Conservation (phyloP, 352 stramenopile genomes). For the Globisporangium cylindrosporum region DNA sequence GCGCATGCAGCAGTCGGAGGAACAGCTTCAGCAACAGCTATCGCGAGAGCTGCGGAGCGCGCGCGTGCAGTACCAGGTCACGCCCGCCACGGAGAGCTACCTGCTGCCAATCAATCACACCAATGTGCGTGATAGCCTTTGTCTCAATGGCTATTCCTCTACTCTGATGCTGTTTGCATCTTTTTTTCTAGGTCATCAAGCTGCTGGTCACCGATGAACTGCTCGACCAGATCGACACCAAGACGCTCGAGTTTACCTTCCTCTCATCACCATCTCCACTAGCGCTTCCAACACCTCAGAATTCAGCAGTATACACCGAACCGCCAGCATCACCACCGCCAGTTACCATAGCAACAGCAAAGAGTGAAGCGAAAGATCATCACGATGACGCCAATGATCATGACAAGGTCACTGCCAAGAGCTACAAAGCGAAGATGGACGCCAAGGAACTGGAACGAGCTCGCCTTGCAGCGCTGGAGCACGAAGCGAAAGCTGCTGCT, state of each 20-base stretch:
- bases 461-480: background rate
- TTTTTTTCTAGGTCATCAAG: slow-evolving; percentile 32
- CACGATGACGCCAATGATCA: background rate
- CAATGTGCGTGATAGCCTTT: slow-evolving; percentile 27
- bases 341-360: background rate
- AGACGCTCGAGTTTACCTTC: slow-evolving; percentile 44
- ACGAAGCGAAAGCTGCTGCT: slow-evolving; percentile 14
- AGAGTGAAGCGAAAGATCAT: slow-evolving; percentile 1
- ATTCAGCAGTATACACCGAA: background rate
- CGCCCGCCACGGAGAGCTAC: slow-evolving; percentile 48
- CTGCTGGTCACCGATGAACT: slow-evolving; percentile 59
- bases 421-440: background rate
- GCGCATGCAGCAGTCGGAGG: slow-evolving; percentile 30
- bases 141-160: background rate
- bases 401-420: background rate
- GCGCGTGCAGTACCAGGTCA: slow-evolving; percentile 59
- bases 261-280: slow-evolving; percentile 18
- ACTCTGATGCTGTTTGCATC: background rate
- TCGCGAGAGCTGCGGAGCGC: background rate
- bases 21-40: background rate
- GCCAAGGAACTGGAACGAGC: slow-evolving; percentile 3
- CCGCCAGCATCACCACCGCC: background rate
- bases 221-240: slow-evolving; percentile 33
- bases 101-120: slow-evolving; percentile 50
- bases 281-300: background rate